A percentile compares a stretch with the other conserved stretches of the same genome.
These are phyloP conservation scores for Polysphondylium violaceum DNA, from an alignment of 78 protist species.

Conservation along the genomic window DNA sequence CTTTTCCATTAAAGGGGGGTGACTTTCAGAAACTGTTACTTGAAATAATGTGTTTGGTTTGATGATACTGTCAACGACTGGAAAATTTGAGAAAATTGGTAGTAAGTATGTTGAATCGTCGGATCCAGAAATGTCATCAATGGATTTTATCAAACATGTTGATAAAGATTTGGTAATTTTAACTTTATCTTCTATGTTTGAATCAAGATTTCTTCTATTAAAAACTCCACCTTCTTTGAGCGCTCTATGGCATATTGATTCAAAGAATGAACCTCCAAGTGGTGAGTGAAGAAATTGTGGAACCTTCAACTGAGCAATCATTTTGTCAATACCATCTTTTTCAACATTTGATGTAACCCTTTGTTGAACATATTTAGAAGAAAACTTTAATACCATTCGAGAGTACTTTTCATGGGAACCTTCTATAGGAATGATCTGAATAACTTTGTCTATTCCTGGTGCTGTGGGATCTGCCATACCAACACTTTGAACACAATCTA, in stretches of 20 bases:
- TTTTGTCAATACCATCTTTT: neutral
- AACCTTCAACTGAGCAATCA: neutral
- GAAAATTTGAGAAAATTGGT: conserved; percentile 2
- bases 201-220: conserved; percentile 12
- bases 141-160: neutral
- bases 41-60: conserved; percentile 25
- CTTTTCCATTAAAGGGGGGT: conserved; percentile 34
- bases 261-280: conserved; percentile 43
- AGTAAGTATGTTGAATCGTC: neutral
- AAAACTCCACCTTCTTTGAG: neutral
- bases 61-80: conserved; percentile 28
- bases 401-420: neutral
- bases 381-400: conserved; percentile 8
- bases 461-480: conserved; percentile 11
- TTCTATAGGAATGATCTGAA: conserved; percentile 47
- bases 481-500: neutral
- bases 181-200: neutral
- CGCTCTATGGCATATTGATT: neutral
- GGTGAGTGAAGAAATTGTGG: conserved; percentile 32
- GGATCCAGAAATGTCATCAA: neutral
- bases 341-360: neutral
- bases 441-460: conserved; percentile 22
- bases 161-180: neutral
- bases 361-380: conserved; percentile 46
- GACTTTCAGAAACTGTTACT: conserved; percentile 1